A percentile compares a stretch with the other conserved stretches of the same genome.
Conservation (phyloP, 352 stramenopile species). For the Aphanomyces stellatus region DNA sequence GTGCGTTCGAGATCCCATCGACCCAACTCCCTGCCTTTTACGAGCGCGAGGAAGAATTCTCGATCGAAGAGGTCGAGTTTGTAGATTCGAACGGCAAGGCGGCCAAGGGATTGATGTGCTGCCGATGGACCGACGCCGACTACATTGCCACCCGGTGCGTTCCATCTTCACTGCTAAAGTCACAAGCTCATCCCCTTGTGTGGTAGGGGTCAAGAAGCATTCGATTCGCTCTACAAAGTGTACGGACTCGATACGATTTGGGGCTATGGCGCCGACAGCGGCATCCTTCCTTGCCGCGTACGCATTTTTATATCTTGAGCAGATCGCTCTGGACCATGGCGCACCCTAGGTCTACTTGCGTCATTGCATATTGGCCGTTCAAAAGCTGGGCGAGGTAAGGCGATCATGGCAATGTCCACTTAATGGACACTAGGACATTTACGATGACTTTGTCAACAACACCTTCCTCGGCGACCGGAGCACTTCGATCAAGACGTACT, state of each 20-base stretch:
- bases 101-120: slow-evolving; percentile 72
- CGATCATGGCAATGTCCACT: background rate
- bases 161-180: background rate
- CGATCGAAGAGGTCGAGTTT: slow-evolving; percentile 75
- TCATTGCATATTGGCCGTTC: slow-evolving; percentile 53
- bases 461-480: slow-evolving; percentile 85
- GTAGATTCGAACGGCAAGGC: slow-evolving; percentile 40
- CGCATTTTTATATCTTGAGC: background rate
- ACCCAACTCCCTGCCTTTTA: slow-evolving; percentile 57
- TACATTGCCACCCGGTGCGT: slow-evolving; percentile 56
- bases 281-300: slow-evolving; percentile 81
- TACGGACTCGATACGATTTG: slow-evolving; percentile 88
- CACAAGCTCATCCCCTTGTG: background rate
- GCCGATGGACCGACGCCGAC: slow-evolving; percentile 76
- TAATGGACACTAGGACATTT: slow-evolving; percentile 31
- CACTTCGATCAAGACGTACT: slow-evolving; percentile 81
- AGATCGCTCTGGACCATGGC: background rate
- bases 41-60: slow-evolving; percentile 82
- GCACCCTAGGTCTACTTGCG: slow-evolving; percentile 36
- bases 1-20: slow-evolving; percentile 56
- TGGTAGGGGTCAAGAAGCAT: slow-evolving; percentile 66
- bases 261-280: slow-evolving; percentile 72
- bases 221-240: slow-evolving; percentile 73
- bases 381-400: slow-evolving; percentile 27
- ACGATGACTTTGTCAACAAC: slow-evolving; percentile 81